These are phyloP conservation scores for Neobulgaria alba DNA, from an alignment of 2,329 filamentous ascomycete genomes.

Conservation along the genomic window DNA sequence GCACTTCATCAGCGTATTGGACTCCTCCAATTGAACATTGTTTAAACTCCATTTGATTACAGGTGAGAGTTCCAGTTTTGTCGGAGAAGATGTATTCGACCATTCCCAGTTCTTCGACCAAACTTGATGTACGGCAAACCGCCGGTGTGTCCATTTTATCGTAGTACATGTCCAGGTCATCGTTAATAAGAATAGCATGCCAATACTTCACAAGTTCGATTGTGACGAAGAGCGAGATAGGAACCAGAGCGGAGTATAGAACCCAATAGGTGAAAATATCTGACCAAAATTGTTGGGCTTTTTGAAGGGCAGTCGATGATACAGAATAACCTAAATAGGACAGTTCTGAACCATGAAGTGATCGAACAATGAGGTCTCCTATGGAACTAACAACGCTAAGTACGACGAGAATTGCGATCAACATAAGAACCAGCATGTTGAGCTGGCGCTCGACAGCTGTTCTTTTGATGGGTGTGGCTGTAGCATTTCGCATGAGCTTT, in stretches of 20 bases:
- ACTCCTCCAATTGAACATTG: slow-evolving; percentile 89
- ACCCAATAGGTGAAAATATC: slow-evolving; percentile 99
- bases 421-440: slow-evolving; percentile 84
- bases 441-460: slow-evolving; percentile 93
- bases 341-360: slow-evolving; percentile 52
- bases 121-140: slow-evolving; percentile 88
- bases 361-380: slow-evolving; percentile 76
- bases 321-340: slow-evolving; percentile 62
- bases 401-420: slow-evolving; percentile 73
- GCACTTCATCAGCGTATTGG: slow-evolving; percentile 85
- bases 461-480: slow-evolving; percentile 92
- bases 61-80: slow-evolving; percentile 95
- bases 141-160: slow-evolving; percentile 91
- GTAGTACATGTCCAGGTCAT: slow-evolving; percentile 96
- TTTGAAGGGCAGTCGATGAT: slow-evolving; percentile 43
- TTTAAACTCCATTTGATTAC: slow-evolving; percentile 98
- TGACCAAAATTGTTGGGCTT: slow-evolving; percentile 76
- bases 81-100: slow-evolving; percentile 98
- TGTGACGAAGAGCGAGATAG: slow-evolving; percentile 95
- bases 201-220: slow-evolving; percentile 97
- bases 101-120: slow-evolving; percentile 95
- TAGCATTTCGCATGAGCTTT: slow-evolving; percentile 97
- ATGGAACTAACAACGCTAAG: slow-evolving; percentile 87
- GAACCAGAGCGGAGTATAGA: slow-evolving; percentile 89
- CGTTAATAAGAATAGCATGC: slow-evolving; percentile 95